Evolutionary conservation across 2,329 filamentous ascomycete species (phyloP), one percentile per base, ranked within the genome.

Genomic region (Botryotinia narcissicola): DNA sequence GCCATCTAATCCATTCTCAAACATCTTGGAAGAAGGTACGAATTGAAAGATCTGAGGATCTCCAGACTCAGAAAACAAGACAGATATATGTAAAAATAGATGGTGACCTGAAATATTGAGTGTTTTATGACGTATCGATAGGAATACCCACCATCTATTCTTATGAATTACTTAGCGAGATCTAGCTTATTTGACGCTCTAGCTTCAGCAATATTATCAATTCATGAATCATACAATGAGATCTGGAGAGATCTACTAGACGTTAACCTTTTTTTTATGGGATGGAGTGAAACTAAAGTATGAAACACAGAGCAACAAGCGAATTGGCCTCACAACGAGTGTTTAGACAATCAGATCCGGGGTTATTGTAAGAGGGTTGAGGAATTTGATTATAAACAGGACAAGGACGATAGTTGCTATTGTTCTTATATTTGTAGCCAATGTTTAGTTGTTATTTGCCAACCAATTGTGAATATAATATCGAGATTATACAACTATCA

Each of bases 211-310:
- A 14, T 14, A n/a, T 0, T 16, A 4, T 25, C 4, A 4, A 6
- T 51, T 25, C 4, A 5, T 25, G 4, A 4, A 9, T 14, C 5
- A 10, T 14, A 51, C 2, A 14, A 51, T 4, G 10, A 6, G 0
- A 0, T 51, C 25, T 14, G 48, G 12, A 7, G 25, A n/a, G 4
- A 14, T 0, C 0, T 14, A 6, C 4, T 6, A 51, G 12, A 2
- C 0, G 7, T 51, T n/a, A 1, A n/a, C 1, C 10, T n/a, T n/a
- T 0, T 25, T n/a, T 2, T 6, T n/a, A n/a, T 1, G 10, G 10
- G 4, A n/a, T 51, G 25, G 3, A 1, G 10, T 25, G 48, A 2
- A 2, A n/a, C 4, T 12, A n/a, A n/a, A 51, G 4, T 25, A 51
- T 14, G 12, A n/a, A 51, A 1, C 4, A 51, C 10, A 7, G 3